Conservation (phyloP, 2,329 filamentous ascomycete species). For the Beauveria sp. region DNA sequence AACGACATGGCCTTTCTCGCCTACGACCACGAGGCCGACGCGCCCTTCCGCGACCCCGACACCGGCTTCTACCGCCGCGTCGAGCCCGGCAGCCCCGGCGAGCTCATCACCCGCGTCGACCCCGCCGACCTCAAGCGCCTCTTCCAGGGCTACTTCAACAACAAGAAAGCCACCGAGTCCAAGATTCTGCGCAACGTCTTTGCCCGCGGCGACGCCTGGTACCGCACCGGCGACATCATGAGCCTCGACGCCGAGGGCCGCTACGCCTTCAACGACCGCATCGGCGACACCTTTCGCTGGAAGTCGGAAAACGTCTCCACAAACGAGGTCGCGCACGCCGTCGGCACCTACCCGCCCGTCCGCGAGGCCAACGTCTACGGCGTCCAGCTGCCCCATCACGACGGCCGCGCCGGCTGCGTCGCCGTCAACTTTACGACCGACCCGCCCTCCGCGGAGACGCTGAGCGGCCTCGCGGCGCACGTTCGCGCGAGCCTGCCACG, state of each 20-base stretch:
- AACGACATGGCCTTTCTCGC: conserved; percentile 51
- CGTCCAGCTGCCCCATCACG: conserved; percentile 69
- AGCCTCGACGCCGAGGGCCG: conserved; percentile 63
- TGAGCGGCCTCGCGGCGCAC: conserved; percentile 56
- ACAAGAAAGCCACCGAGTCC: conserved; percentile 58
- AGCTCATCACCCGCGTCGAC: conserved; percentile 67
- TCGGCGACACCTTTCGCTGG: conserved; percentile 73
- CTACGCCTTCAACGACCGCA: conserved; percentile 73
- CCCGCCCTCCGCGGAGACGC: conserved; percentile 31
- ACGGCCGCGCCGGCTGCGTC: conserved; percentile 77
- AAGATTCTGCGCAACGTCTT: conserved; percentile 73
- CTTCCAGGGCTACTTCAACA: conserved; percentile 79
- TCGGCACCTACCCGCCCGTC: conserved; percentile 59
- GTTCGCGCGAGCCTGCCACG: conserved; percentile 52
- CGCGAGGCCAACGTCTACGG: conserved; percentile 83
- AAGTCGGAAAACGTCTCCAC: conserved; percentile 81
- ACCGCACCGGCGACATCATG: conserved; percentile 76
- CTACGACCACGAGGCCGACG: conserved; percentile 63
- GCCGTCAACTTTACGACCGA: conserved; percentile 51
- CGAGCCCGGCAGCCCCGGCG: conserved; percentile 57
- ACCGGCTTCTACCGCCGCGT: conserved; percentile 62
- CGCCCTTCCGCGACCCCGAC: conserved; percentile 57
- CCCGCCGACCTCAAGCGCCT: conserved; percentile 50
- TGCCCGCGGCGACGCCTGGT: conserved; percentile 69
- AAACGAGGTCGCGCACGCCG: conserved; percentile 68